Percentiles rank a stretch among this genome's conserved stretches.
phyloP scores from a whole-genome alignment of 2,329 filamentous ascomycete genomes.

The Anisogramma anomala region DNA sequence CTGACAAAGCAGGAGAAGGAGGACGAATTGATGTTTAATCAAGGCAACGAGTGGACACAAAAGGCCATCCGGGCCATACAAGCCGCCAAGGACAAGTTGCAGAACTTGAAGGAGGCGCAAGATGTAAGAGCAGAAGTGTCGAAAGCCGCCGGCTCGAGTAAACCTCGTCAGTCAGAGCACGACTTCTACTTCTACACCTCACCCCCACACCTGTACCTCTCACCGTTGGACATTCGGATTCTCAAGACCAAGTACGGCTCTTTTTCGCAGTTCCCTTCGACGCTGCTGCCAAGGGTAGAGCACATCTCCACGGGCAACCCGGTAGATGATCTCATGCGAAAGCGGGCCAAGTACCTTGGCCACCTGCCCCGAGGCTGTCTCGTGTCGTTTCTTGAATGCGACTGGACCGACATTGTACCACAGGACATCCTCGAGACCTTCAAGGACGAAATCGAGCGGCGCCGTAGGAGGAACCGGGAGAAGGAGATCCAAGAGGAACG shows the following conservation, averaged over 20 bases:
- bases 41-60: conserved; percentile 85
- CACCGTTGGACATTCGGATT: conserved; percentile 82
- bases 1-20: conserved; percentile 69
- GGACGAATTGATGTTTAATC: conserved; percentile 82
- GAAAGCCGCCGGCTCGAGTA: conserved; percentile 16
- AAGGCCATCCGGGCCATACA: conserved; percentile 68
- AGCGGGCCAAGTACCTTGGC: conserved; percentile 73
- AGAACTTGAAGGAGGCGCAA: conserved; percentile 29
- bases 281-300: conserved; percentile 75
- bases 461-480: conserved; percentile 66
- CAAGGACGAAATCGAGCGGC: conserved; percentile 60
- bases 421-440: conserved; percentile 66
- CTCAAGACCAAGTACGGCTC: conserved; percentile 79
- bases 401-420: conserved; percentile 84
- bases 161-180: conserved; percentile 25
- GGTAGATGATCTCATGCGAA: conserved; percentile 73
- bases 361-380: conserved; percentile 87
- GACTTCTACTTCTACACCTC: conserved; percentile 83
- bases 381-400: conserved; percentile 82
- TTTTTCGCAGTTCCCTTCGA: conserved; percentile 73
- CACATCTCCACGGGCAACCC: conserved; percentile 81
- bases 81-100: conserved; percentile 63
- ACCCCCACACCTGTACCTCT: conserved; percentile 78
- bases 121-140: conserved; percentile 18
- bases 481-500: conserved; percentile 82